A percentile compares a stretch with the other conserved stretches of the same genome.
Evolutionary conservation across 2,329 filamentous ascomycete species (phyloP).

Genomic region (Trichoderma atroviride): DNA sequence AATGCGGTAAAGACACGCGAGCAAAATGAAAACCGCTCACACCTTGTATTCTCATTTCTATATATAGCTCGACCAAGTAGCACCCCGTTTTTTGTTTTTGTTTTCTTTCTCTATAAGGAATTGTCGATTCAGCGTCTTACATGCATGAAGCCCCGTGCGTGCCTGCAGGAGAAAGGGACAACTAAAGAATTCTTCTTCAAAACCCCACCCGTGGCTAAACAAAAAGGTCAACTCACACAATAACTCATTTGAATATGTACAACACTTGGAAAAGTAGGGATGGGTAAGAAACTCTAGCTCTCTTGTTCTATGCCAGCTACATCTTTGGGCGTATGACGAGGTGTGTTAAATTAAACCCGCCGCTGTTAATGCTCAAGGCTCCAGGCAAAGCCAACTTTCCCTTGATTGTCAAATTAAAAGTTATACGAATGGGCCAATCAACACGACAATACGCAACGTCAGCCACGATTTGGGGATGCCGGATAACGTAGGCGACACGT

Average conservation of each 20-base stretch:
- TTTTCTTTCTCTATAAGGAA: background rate
- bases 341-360: background rate
- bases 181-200: background rate
- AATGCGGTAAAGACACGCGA: background rate
- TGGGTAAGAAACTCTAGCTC: background rate
- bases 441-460: background rate
- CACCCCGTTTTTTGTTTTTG: background rate
- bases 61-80: background rate
- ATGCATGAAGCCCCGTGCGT: background rate
- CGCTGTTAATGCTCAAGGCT: background rate
- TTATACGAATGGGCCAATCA: background rate
- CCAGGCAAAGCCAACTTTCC: background rate
- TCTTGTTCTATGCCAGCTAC: background rate
- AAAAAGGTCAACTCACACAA: too few relatives aligned
- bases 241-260: background rate
- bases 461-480: background rate
- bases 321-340: background rate
- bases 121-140: background rate
- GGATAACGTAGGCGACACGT: background rate
- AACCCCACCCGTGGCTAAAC: too few relatives aligned
- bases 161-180: background rate
- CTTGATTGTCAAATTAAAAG: background rate
- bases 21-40: background rate
- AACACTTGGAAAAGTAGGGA: background rate
- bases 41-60: background rate